Conservation (phyloP, 2,329 filamentous ascomycete species). For the Xylariaceae sp. region DNA sequence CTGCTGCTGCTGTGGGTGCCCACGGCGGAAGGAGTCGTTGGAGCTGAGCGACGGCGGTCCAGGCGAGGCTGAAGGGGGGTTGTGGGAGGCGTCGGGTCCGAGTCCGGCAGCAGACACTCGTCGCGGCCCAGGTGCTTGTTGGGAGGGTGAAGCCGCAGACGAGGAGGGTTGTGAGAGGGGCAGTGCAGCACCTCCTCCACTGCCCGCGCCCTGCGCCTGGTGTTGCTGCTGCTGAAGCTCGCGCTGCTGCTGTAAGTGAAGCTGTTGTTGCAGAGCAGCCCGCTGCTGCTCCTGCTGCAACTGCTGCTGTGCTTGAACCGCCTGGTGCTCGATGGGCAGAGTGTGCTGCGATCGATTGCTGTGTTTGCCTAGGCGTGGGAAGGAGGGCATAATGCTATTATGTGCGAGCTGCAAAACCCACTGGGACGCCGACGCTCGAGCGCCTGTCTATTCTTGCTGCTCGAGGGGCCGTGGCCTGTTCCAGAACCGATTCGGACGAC, state of each 20-base stretch:
- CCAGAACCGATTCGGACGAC: constrained; percentile 10
- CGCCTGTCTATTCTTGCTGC: constrained; percentile 16
- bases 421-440: neutral
- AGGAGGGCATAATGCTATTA: constrained; percentile 48
- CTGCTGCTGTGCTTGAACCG: constrained; percentile 24
- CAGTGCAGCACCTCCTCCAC: constrained; percentile 29
- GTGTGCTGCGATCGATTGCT: constrained; percentile 48
- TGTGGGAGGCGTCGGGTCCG: constrained; percentile 22
- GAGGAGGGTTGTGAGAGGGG: constrained; percentile 24
- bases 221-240: constrained; percentile 19
- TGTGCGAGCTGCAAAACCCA: constrained; percentile 5
- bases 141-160: constrained; percentile 21
- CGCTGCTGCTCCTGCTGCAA: constrained; percentile 31
- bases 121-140: constrained; percentile 21
- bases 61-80: constrained; percentile 47
- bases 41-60: constrained; percentile 41
- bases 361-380: constrained; percentile 54
- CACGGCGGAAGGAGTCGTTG: constrained; percentile 45
- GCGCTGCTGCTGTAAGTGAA: constrained; percentile 22
- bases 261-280: constrained; percentile 32
- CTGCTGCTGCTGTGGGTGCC: constrained; percentile 26
- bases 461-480: constrained; percentile 7
- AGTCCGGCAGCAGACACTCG: constrained; percentile 26
- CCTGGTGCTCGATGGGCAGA: constrained; percentile 45
- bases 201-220: constrained; percentile 23